Conservation (phyloP, 106 monocot genomes). For the Acorus calamus region DNA sequence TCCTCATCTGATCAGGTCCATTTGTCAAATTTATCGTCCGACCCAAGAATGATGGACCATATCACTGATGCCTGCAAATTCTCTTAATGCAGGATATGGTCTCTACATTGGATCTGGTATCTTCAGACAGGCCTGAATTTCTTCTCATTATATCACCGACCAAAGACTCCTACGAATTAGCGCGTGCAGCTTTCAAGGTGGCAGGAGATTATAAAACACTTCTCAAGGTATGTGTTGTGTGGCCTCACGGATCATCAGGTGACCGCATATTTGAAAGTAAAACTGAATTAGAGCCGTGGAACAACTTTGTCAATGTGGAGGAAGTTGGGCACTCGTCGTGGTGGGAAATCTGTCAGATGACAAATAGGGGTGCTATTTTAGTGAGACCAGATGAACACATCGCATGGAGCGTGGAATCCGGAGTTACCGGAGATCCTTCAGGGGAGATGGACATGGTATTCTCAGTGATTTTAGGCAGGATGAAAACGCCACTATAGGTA, state of each 20-base stretch:
- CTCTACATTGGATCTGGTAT: constrained; percentile 82
- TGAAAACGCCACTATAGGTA: not conserved
- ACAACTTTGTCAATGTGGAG: constrained; percentile 60
- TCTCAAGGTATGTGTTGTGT: constrained; percentile 67
- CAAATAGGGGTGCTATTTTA: constrained; percentile 50
- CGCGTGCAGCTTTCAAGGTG: constrained; percentile 30
- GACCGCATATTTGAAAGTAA: constrained; percentile 15
- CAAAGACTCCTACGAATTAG: constrained; percentile 66
- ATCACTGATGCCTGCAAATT: too few relatives aligned
- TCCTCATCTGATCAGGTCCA: constrained; percentile 38
- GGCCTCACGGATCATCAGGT: constrained; percentile 51
- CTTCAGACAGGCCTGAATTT: constrained; percentile 71
- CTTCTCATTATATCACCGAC: constrained; percentile 77
- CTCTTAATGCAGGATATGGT: constrained; percentile 34
- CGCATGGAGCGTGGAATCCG: constrained; percentile 57
- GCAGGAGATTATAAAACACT: constrained; percentile 30
- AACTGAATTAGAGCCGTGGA: constrained; percentile 29
- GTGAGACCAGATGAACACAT: constrained; percentile 96
- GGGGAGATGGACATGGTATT: constrained; percentile 45
- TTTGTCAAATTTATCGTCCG: too few relatives aligned
- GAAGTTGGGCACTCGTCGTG: constrained; percentile 46
- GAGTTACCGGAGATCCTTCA: constrained; percentile 14
- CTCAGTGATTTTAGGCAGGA: constrained; percentile 20
- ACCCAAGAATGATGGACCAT: too few relatives aligned
- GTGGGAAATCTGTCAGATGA: constrained; percentile 76